Evolutionary conservation across 1,284 basidiomycete species (phyloP).

Genomic region (Puccinia brachypodii): DNA sequence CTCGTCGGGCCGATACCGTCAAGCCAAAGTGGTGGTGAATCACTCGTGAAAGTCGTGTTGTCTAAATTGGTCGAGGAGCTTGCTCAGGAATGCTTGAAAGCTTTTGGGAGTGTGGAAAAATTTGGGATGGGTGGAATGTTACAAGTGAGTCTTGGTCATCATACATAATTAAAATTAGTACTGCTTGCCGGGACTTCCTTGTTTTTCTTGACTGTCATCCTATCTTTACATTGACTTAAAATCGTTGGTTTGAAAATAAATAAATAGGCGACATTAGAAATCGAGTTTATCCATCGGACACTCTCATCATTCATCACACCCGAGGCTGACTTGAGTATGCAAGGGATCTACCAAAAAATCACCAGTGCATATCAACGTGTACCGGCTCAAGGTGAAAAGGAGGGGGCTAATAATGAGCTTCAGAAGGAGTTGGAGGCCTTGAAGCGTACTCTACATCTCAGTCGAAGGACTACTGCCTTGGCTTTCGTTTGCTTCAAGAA

Average conservation of each 20-base stretch:
- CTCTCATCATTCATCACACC: slow-evolving; percentile 81
- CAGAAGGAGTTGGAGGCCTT: slow-evolving; percentile 86
- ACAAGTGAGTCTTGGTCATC: slow-evolving; percentile 64
- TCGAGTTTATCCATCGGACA: slow-evolving; percentile 97
- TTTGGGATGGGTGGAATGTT: slow-evolving; percentile 99
- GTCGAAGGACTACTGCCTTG: slow-evolving; percentile 83
- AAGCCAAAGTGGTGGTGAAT: slow-evolving; percentile 31
- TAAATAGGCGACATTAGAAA: slow-evolving; percentile 87
- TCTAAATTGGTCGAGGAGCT: slow-evolving; percentile 78
- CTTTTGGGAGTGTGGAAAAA: slow-evolving; percentile 78
- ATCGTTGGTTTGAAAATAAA: slow-evolving; percentile 57
- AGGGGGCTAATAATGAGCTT: slow-evolving; percentile 63
- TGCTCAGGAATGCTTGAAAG: slow-evolving; percentile 74
- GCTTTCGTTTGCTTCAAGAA: slow-evolving; percentile 76
- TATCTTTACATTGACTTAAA: neutral
- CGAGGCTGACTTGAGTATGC: slow-evolving; percentile 74
- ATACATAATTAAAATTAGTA: neutral
- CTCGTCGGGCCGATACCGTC: slow-evolving; percentile 65
- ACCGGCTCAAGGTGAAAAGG: slow-evolving; percentile 58
- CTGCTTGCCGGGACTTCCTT: neutral
- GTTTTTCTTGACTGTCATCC: neutral
- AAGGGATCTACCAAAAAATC: slow-evolving; percentile 90
- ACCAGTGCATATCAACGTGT: slow-evolving; percentile 83
- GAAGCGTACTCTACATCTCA: slow-evolving; percentile 82
- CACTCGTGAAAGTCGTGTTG: slow-evolving; percentile 76